These are phyloP conservation scores for Botrytis squamosa DNA, from an alignment of 2,329 filamentous ascomycete species.

Conservation along the genomic window DNA sequence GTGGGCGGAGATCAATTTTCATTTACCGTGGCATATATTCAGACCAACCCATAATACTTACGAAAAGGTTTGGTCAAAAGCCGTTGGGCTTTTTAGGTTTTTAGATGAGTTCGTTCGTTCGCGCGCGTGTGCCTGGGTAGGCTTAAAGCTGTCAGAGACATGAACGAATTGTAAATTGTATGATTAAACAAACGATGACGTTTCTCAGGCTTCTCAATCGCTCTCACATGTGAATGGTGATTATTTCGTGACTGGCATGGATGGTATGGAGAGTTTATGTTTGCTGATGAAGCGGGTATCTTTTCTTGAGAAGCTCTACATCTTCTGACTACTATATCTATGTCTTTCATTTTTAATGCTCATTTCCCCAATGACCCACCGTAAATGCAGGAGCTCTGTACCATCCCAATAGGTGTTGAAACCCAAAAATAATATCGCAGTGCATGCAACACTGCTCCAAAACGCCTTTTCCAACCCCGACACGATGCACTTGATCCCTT, in stretches of 20 bases:
- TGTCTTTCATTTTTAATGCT: background rate
- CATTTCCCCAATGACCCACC: background rate
- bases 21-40: background rate
- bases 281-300: slow-evolving; percentile 1
- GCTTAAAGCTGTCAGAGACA: background rate
- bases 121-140: background rate
- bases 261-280: background rate
- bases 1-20: background rate
- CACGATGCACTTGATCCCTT: background rate
- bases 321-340: background rate
- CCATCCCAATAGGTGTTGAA: slow-evolving; percentile 14
- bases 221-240: background rate
- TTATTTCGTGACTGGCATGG: background rate
- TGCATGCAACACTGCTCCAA: background rate
- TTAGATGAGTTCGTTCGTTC: background rate
- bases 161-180: slow-evolving; percentile 2
- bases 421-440: background rate
- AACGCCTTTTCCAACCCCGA: slow-evolving; percentile 4
- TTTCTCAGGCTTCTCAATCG: background rate
- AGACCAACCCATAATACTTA: background rate
- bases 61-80: background rate
- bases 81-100: background rate
- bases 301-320: background rate
- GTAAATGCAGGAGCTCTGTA: background rate
- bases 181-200: background rate